Base-by-base conservation (phyloP, 2,329 filamentous ascomycete species). In the Xylaria sp. region DNA sequence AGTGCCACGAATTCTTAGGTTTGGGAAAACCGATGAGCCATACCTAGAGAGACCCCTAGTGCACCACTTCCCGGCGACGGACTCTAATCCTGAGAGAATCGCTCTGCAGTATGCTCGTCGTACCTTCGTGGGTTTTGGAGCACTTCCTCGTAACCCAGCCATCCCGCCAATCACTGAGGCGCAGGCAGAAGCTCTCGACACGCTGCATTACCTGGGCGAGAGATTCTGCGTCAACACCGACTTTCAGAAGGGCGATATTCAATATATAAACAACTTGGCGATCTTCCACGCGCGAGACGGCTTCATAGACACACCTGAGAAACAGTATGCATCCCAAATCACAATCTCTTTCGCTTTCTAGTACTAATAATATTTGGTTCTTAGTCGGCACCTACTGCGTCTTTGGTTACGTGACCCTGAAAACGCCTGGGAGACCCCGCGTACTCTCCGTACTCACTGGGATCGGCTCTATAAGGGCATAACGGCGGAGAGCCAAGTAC, bases 51-150 rank as follows among this genome's bases (percentile, higher is more conserved):
- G 86, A 0, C 86, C 88, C 1, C 78, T 90, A 4, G 75, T 90
- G 4, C 85, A 87, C 75, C 82, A 87, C 72, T 84, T 87, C 54
- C 82, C 85, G 0, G 80, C 81, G 10, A 84, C 80, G 0, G 76
- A 70, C 0, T 76, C 74, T 0, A 73, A 75, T 0, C 85, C 86
- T 0, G 84, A 90, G 71, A 81, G 86, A 0, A 75, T 90, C 1
- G 77, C 87, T 6, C 82, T 90, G 33, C 87, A 90, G 68, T 90
- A 90, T 69, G 86, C 85, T 0, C 83, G 88, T 2, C 82, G 88
- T 1, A 80, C 78, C 29, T 89, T 90, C 69, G 87, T 87, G 59
- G 80, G 89, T 1, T 90, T 86, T 72, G 81, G 83, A 68, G 81
- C 81, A 0, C 79, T 87, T 1, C 86, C 87, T 2, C 81, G 88